Percentiles rank a stretch among this genome's conserved stretches.
Evolutionary conservation across 257 asterid genomes (phyloP).

Genomic region (Solanum paucissectum): DNA sequence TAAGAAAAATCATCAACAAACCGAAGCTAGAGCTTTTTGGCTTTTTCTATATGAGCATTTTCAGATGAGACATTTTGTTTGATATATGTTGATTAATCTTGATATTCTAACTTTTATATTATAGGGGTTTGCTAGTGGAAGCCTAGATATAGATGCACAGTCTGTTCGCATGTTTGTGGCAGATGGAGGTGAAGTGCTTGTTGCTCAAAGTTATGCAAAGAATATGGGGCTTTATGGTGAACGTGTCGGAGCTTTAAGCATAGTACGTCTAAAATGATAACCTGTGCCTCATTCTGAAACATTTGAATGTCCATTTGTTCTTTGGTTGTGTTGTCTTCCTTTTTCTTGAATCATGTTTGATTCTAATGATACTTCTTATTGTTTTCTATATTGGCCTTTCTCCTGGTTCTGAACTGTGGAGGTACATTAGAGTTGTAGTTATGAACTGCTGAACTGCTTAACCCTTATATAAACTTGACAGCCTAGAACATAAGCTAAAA

Average conservation of each 20-base stretch:
- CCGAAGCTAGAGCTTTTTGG: not conserved
- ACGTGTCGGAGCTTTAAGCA: conserved; percentile 97
- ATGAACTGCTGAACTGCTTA: not conserved
- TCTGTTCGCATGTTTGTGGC: conserved; percentile 74
- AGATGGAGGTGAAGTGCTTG: conserved; percentile 91
- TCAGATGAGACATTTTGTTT: not conserved
- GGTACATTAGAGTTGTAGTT: not conserved
- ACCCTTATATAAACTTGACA: not conserved
- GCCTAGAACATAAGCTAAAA: not conserved
- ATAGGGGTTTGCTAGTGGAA: conserved; percentile 98
- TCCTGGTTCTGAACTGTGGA: not conserved
- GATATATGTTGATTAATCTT: not conserved
- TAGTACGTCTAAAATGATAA: conserved; percentile 40
- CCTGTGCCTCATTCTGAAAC: not conserved
- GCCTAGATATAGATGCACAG: conserved; percentile 83
- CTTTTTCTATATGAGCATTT: not conserved
- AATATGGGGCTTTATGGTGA: conserved; percentile 98
- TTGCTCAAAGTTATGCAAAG: conserved; percentile 97
- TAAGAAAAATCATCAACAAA: conserved; percentile 5
- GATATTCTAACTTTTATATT: not conserved
- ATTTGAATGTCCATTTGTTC: not conserved
- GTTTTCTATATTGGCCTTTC: not conserved
- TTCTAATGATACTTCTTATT: not conserved
- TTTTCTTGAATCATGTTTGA: not conserved
- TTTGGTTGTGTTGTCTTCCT: not conserved